Conservation (phyloP, 2,329 filamentous ascomycete species). For the Aspergillus sclerotialis region DNA sequence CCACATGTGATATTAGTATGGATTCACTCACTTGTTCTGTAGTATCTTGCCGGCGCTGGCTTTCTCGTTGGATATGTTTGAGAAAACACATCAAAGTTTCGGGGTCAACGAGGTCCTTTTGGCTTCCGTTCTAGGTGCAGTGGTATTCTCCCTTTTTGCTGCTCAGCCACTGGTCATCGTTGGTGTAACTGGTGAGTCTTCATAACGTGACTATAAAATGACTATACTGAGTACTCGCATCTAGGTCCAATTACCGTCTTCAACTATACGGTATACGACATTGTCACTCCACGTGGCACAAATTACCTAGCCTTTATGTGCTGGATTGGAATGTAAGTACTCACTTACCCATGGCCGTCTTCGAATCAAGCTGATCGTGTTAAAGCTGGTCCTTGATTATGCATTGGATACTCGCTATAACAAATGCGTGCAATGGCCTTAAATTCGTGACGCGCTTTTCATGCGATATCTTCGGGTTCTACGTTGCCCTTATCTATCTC, state of each 20-base stretch:
- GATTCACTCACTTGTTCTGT: slow-evolving; percentile 8
- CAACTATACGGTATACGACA: slow-evolving; percentile 90
- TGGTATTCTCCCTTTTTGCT: slow-evolving; percentile 72
- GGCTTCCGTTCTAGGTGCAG: slow-evolving; percentile 71
- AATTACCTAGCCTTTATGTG: slow-evolving; percentile 88
- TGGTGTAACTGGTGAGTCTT: slow-evolving; percentile 63
- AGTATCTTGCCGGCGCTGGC: slow-evolving; percentile 82
- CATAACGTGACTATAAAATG: too few species aligned
- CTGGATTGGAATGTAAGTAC: slow-evolving; percentile 69
- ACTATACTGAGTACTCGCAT: slow-evolving; percentile 11
- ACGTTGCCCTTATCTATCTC: slow-evolving; percentile 85
- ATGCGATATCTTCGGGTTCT: slow-evolving; percentile 91
- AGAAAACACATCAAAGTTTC: slow-evolving; percentile 75
- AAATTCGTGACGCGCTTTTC: slow-evolving; percentile 86
- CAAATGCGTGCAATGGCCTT: slow-evolving; percentile 83
- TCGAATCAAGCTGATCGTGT: background rate
- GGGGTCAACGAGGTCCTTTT: slow-evolving; percentile 90
- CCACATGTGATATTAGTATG: too few species aligned
- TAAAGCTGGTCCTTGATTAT: slow-evolving; percentile 71
- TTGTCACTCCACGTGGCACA: slow-evolving; percentile 67
- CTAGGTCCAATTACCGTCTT: slow-evolving; percentile 83
- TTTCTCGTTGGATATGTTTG: slow-evolving; percentile 90
- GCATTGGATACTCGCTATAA: slow-evolving; percentile 75
- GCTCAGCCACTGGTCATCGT: slow-evolving; percentile 87
- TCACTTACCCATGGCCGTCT: background rate